A percentile compares a stretch with the other conserved stretches of the same genome.
These are phyloP conservation scores for Oryza meyeriana DNA, from an alignment of 176 grass and related monocot species.

Conservation along the genomic window DNA sequence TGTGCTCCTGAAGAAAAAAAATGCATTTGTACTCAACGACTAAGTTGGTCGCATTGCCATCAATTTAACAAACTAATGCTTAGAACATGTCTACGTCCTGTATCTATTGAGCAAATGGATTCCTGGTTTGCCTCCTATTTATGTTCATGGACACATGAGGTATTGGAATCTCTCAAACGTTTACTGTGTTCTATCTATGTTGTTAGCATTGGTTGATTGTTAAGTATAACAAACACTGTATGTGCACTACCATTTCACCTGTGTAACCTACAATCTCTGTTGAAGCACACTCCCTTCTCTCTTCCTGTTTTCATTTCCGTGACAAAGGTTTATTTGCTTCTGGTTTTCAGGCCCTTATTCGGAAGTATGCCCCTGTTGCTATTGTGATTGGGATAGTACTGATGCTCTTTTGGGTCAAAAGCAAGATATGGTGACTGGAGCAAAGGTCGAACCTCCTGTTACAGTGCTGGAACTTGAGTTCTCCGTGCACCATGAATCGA, in stretches of 20 bases:
- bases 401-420: conserved; percentile 81
- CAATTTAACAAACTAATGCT: background rate
- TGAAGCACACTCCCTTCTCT: background rate
- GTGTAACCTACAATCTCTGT: too few relatives aligned
- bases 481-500: background rate
- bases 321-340: background rate
- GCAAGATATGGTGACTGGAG: conserved; percentile 76
- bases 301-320: background rate
- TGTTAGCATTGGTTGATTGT: background rate
- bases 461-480: conserved; percentile 12
- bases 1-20: background rate
- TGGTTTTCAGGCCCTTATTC: conserved; percentile 69
- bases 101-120: background rate
- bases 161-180: background rate
- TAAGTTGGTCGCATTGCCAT: background rate
- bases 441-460: background rate
- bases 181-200: background rate
- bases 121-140: background rate
- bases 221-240: background rate
- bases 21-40: background rate
- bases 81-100: background rate
- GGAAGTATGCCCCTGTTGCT: conserved; percentile 75
- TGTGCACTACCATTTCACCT: background rate
- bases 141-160: background rate
- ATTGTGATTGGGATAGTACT: conserved; percentile 86